Conservation (phyloP, 2,329 filamentous ascomycete species). For the Cercospora zeae-maydis region DNA sequence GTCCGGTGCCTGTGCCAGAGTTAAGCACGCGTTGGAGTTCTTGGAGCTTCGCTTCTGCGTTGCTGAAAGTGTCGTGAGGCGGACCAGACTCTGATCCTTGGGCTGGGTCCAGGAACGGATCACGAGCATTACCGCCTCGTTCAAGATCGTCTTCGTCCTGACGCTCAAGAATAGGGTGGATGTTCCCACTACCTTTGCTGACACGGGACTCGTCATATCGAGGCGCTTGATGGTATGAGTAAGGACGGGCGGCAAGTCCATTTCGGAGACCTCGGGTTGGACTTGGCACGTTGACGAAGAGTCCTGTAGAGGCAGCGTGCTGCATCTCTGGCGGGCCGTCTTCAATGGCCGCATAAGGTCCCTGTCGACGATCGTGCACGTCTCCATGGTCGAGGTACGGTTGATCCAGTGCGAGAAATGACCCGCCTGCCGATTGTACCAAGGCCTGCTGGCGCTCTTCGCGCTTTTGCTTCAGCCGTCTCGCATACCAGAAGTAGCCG, state of each 20-base stretch:
- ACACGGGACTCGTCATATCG: slow-evolving; percentile 50
- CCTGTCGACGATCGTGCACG: slow-evolving; percentile 39
- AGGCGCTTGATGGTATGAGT: slow-evolving; percentile 39
- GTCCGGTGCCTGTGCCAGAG: not conserved
- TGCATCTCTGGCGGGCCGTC: slow-evolving; percentile 13
- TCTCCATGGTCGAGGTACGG: slow-evolving; percentile 40
- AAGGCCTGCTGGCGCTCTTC: slow-evolving; percentile 52
- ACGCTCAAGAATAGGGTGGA: slow-evolving; percentile 26
- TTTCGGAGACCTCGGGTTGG: slow-evolving; percentile 48
- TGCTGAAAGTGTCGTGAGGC: slow-evolving; percentile 14
- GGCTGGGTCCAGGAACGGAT: slow-evolving; percentile 42
- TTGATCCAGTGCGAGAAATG: slow-evolving; percentile 44
- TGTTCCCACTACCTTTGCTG: slow-evolving; percentile 46
- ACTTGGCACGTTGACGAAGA: slow-evolving; percentile 48
- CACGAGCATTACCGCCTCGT: not conserved
- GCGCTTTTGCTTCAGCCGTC: slow-evolving; percentile 40
- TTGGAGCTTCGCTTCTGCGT: slow-evolving; percentile 18
- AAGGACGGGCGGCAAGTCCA: slow-evolving; percentile 38
- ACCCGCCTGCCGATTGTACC: slow-evolving; percentile 31
- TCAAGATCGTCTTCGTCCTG: slow-evolving; percentile 23
- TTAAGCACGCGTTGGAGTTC: slow-evolving; percentile 20
- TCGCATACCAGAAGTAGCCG: slow-evolving; percentile 49
- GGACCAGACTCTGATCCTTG: slow-evolving; percentile 29
- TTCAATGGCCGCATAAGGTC: slow-evolving; percentile 39
- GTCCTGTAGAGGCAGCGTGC: slow-evolving; percentile 44